Evolutionary conservation across 2,329 filamentous ascomycete genomes (phyloP).

Genomic region (Bipolaris sorokiniana): DNA sequence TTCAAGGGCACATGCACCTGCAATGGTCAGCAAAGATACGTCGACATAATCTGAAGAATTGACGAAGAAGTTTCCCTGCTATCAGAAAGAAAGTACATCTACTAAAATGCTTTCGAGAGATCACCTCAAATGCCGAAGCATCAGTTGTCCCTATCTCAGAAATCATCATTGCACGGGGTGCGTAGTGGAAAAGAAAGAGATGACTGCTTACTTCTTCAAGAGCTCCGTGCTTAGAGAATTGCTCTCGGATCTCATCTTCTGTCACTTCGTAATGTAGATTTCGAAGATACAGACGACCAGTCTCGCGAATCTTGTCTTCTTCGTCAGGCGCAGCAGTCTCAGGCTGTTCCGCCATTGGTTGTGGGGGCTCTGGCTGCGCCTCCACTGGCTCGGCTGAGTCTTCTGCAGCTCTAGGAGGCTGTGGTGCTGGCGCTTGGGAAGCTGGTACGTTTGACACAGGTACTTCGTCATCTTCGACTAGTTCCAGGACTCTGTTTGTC

Average conservation of each 20-base stretch:
- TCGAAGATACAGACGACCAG: conserved; percentile 81
- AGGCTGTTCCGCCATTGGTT: conserved; percentile 42
- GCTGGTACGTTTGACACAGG: conserved; percentile 3
- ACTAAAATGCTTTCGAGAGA: conserved; percentile 98
- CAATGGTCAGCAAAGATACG: conserved; percentile 25
- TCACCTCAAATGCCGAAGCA: conserved; percentile 89
- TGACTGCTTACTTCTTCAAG: conserved; percentile 80
- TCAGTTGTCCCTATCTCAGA: conserved; percentile 99
- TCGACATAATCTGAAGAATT: background rate
- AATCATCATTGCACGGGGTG: conserved; percentile 75
- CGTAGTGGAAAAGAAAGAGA: conserved; percentile 24
- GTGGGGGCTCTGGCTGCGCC: conserved; percentile 16
- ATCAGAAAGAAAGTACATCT: conserved; percentile 97
- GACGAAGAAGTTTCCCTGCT: conserved; percentile 36
- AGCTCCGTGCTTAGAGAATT: conserved; percentile 75
- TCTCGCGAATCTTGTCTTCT: conserved; percentile 70
- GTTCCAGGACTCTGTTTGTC: conserved; percentile 83
- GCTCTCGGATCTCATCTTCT: conserved; percentile 74
- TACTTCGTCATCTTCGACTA: conserved; percentile 75
- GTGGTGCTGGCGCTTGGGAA: conserved; percentile 2
- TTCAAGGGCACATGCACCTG: conserved; percentile 88
- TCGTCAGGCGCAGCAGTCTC: conserved; percentile 50
- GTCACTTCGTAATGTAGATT: conserved; percentile 84
- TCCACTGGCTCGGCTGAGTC: conserved; percentile 9
- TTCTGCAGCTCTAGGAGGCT: conserved; percentile 19